Evolutionary conservation across 805 yeast genomes (phyloP).

Genomic region (Hanseniaspora hatyaiensis): DNA sequence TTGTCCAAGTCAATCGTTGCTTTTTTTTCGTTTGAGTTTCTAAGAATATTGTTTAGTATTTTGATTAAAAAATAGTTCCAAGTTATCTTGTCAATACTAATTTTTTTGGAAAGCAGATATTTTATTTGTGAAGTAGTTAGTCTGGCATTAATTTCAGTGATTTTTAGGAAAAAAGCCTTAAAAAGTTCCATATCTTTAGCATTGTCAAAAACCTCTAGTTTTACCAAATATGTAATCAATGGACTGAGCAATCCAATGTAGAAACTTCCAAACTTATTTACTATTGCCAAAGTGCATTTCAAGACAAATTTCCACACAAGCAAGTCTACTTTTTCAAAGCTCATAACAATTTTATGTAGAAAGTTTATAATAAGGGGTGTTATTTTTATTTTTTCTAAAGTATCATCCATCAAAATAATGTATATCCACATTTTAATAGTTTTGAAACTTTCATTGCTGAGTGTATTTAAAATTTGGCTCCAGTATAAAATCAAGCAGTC

Average conservation of each 20-base stretch:
- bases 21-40: constrained; percentile 2
- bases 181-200: constrained; percentile 5
- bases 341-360: background rate
- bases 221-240: constrained; percentile 4
- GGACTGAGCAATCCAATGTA: background rate
- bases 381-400: background rate
- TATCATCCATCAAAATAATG: constrained; percentile 4
- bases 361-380: background rate
- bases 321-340: constrained; percentile 1
- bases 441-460: background rate
- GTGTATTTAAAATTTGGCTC: background rate
- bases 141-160: constrained; percentile 2
- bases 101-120: background rate
- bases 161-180: constrained; percentile 3
- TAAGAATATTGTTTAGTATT: constrained; percentile 7
- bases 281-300: background rate
- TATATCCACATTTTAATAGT: constrained; percentile 11
- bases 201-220: constrained; percentile 1
- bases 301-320: constrained; percentile 4
- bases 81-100: background rate
- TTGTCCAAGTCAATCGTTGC: background rate
- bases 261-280: constrained; percentile 4
- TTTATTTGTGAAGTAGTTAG: background rate
- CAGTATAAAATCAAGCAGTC: background rate
- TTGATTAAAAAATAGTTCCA: constrained; percentile 10